phyloP scores from a whole-genome alignment of 78 protist species.

The Anaeramoeba ignava region DNA sequence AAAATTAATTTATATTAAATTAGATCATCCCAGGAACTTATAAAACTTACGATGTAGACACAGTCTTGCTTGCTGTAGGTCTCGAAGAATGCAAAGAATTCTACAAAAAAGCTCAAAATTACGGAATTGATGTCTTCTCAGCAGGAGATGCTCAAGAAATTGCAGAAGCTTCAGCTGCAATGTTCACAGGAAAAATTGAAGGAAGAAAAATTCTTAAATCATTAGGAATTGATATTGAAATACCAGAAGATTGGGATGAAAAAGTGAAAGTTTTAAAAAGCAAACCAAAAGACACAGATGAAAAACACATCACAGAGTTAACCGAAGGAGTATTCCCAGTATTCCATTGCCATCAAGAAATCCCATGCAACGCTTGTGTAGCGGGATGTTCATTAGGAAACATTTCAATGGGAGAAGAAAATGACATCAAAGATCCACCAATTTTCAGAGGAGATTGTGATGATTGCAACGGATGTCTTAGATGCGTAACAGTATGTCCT shows the following conservation, averaged over 20 bases:
- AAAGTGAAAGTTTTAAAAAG: neutral
- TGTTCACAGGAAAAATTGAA: neutral
- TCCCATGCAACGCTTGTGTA: slow-evolving; percentile 8
- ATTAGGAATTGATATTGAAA: neutral
- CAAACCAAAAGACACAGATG: neutral
- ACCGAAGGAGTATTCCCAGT: neutral
- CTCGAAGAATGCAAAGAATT: neutral
- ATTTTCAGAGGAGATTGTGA: neutral
- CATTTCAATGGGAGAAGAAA: neutral
- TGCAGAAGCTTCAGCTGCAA: slow-evolving; percentile 14
- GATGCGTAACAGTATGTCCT: slow-evolving; percentile 8
- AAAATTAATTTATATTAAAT: too few relatives aligned
- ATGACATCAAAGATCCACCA: neutral
- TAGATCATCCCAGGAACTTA: neutral
- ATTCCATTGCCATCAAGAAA: slow-evolving; percentile 12
- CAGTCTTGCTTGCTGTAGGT: neutral
- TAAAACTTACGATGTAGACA: neutral
- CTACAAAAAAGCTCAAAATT: neutral
- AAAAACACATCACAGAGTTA: neutral
- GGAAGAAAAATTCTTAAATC: neutral
- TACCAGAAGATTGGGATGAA: neutral
- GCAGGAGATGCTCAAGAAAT: slow-evolving; percentile 10
- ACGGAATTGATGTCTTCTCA: neutral
- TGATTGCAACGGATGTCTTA: slow-evolving; percentile 1
- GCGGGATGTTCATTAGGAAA: neutral